phyloP scores from a whole-genome alignment of 352 stramenopile species.

The Phytopythium montanum region DNA sequence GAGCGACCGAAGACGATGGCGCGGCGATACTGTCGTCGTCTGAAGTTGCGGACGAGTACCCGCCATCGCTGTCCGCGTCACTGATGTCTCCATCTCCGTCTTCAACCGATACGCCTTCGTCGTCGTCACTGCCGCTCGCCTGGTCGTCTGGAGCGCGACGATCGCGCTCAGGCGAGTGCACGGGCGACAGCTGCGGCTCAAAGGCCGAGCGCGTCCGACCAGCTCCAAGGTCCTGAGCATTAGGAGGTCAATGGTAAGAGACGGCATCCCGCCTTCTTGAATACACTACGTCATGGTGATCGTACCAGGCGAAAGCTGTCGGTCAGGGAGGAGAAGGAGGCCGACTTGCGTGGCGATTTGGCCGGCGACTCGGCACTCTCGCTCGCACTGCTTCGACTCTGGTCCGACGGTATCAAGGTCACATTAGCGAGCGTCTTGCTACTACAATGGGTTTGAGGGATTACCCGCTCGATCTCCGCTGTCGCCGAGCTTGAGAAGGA shows the following conservation, averaged over 20 bases:
- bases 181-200: slow-evolving; percentile 2
- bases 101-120: neutral
- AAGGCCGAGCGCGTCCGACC: neutral
- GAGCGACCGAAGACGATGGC: slow-evolving; percentile 1
- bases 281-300: neutral
- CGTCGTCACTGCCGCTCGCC: neutral
- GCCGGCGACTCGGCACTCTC: neutral
- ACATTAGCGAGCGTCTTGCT: neutral
- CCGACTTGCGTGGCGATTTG: slow-evolving; percentile 21
- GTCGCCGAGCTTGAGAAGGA: slow-evolving; percentile 21
- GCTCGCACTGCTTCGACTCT: neutral
- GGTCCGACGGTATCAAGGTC: neutral
- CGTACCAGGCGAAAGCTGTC: slow-evolving; percentile 2
- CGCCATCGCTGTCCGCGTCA: neutral
- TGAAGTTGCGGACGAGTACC: neutral
- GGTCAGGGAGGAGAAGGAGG: slow-evolving; percentile 17
- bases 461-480: slow-evolving; percentile 25
- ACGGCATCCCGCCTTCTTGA: neutral
- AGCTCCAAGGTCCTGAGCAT: neutral
- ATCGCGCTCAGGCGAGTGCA: slow-evolving; percentile 4
- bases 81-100: neutral
- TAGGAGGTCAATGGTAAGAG: neutral
- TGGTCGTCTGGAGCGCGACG: neutral
- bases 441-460: neutral
- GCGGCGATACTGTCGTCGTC: slow-evolving; percentile 5